Evolutionary conservation across 331 rosid genomes (phyloP).

Genomic region (Erythrophleum ivorense): DNA sequence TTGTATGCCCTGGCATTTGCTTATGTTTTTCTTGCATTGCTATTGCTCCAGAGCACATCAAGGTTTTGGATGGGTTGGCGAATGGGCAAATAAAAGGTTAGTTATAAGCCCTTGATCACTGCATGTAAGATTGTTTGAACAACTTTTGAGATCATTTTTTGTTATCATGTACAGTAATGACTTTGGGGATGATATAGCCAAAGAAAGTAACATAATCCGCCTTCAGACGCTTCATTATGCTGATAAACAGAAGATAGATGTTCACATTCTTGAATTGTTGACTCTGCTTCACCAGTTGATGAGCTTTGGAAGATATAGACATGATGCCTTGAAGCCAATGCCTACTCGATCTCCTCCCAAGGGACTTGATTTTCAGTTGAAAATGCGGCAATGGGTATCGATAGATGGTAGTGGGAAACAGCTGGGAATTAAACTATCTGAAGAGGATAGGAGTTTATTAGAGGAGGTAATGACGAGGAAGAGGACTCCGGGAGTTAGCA

Average conservation of each 20-base stretch:
- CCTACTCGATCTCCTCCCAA: slow-evolving; percentile 65
- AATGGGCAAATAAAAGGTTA: slow-evolving; percentile 91
- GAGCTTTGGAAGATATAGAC: slow-evolving; percentile 62
- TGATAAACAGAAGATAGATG: slow-evolving; percentile 75
- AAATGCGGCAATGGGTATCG: slow-evolving; percentile 55
- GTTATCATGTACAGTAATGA: slow-evolving; percentile 59
- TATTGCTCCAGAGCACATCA: slow-evolving; percentile 84
- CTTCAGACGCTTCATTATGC: slow-evolving; percentile 89
- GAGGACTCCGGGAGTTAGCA: slow-evolving; percentile 61
- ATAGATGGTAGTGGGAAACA: slow-evolving; percentile 36
- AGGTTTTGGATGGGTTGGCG: slow-evolving; percentile 95
- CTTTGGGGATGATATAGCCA: slow-evolving; percentile 50
- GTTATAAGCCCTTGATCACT: slow-evolving; percentile 31
- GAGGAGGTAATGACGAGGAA: slow-evolving; percentile 60
- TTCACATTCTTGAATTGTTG: slow-evolving; percentile 68
- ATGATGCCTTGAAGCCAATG: slow-evolving; percentile 54
- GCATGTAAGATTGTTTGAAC: not conserved
- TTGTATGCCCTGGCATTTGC: slow-evolving; percentile 6
- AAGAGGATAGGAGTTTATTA: slow-evolving; percentile 62
- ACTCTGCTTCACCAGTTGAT: slow-evolving; percentile 71
- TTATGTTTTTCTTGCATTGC: slow-evolving; percentile 16
- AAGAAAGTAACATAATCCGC: slow-evolving; percentile 59
- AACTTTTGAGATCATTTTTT: slow-evolving; percentile 9
- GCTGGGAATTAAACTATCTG: slow-evolving; percentile 49
- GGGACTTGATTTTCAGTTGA: slow-evolving; percentile 62